Base-by-base conservation (phyloP, 495 filamentous ascomycete genomes). In the Cryomyces antarcticus region DNA sequence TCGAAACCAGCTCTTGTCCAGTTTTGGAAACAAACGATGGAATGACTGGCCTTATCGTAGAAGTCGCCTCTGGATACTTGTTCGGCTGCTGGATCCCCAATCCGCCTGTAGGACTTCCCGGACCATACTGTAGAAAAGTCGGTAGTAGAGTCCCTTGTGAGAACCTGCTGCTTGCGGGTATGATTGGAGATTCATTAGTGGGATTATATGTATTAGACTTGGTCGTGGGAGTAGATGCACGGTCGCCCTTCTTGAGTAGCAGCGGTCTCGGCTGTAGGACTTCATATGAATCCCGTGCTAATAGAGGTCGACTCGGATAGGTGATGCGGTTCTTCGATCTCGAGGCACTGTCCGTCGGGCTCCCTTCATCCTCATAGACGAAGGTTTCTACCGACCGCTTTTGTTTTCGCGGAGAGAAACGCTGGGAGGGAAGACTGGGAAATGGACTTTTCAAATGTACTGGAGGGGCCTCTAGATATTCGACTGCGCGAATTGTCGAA, bases 401-500 rank as follows among this genome's bases (percentile, higher is more conserved):
- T 24, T 1, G 1, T 2, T 50, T 52, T 41, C 45, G 44, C 49
- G 57, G 55, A 34, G 41, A 37, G 39, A 60, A 48, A 37, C 58
- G 43, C 39, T 60, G 57, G 5, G 55, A 55, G 28, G 56, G 49
- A 37, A 51, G 49, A 28, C 45, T 55, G 36, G 57, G 57, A 45
- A 58, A 60, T 28, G 57, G 55, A 38, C 33, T 54, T 43, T 54
- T 56, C 30, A 50, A 52, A 48, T 58, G 58, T 35, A 57, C 38
- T 13, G 51, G 52, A 31, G 47, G 37, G 31, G 17, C 17, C 17
- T 45, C 48, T 7, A 45, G 44, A 28, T 55, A 44, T 28, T 52
- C 51, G 28, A 63, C 56, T 36, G 59, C 50, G 47, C 57, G 72
- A 47, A 78, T 55, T 9, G 56, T 62, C 57, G 52, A 74, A 63